Evolutionary conservation across 495 filamentous ascomycete species (phyloP), one percentile per base, ranked within the genome.

Genomic region (Podospora australis): DNA sequence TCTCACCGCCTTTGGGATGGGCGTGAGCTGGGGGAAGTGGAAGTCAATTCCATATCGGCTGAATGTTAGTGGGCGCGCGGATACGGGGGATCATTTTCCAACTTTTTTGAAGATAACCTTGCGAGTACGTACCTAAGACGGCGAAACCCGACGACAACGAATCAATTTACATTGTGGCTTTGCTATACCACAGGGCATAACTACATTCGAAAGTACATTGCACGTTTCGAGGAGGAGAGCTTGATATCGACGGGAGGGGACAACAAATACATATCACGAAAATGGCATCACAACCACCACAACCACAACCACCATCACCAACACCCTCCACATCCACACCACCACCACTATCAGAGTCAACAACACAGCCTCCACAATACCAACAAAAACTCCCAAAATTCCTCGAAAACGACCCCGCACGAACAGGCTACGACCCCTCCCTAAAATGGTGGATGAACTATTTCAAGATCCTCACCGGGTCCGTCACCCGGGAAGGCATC

Each of bases 401-500:
- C 60, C 39, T 70, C 48, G 38, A 53, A 13, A 76, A 78, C 65
- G 70, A 78, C 63, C 73, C 76, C 9, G 49, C 60, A 20, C 68
- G 70, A 47, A 78, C 77, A 0, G 74, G 82, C 50, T 82, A 87
- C 70, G 81, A 86, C 62, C 74, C 77, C 11, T 48, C 63, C 38
- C 78, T 68, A 43, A 73, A 77, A 4, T 76, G 79, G 71, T 95
- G 86, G 81, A 74, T 79, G 49, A 92, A 86, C 63, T 82, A 82
- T 62, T 96, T 91, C 75, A 71, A 75, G 42, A 82, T 87, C 59
- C 61, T 95, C 2, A 81, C 83, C 1, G 84, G 84, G 40, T 68
- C 73, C 48, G 79, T 91, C 67, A 85, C 79, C 38, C 66, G 72
- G 23, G 77, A 84, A 54, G 87, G 84, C 36, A 71, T 77, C 25